Conservation (phyloP, 1,139 yeast genomes). For the Pneumocystis sp. region DNA sequence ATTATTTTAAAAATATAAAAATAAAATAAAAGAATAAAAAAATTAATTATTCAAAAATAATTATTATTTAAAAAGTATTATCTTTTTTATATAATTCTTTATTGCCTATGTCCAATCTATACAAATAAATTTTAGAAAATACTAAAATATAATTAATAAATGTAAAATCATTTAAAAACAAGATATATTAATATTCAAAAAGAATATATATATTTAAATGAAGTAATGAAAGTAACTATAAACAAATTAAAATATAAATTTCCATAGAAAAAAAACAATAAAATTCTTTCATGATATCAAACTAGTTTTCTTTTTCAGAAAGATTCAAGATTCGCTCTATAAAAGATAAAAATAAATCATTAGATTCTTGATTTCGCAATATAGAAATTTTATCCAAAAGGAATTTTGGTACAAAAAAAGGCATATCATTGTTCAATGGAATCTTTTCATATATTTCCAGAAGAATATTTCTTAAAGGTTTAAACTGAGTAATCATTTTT, state of each 20-base stretch:
- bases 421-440: not conserved
- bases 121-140: too few relatives aligned
- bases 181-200: too few relatives aligned
- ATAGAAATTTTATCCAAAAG: not conserved
- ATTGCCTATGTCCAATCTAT: too few relatives aligned
- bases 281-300: not conserved
- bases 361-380: not conserved
- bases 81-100: too few relatives aligned
- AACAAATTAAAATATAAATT: not conserved
- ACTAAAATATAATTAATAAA: too few relatives aligned
- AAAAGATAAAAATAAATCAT: not conserved
- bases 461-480: not conserved
- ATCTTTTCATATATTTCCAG: not conserved
- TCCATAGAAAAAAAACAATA: too few relatives aligned
- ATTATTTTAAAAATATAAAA: too few relatives aligned
- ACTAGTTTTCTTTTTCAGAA: not conserved
- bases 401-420: not conserved
- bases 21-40: too few relatives aligned
- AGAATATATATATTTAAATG: too few relatives aligned
- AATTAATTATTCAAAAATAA: too few relatives aligned
- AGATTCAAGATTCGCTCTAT: not conserved
- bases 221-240: not conserved
- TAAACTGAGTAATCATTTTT: not conserved
- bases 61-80: too few relatives aligned
- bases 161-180: too few relatives aligned